A percentile compares a stretch with the other conserved stretches of the same genome.
Conservation (phyloP, 228 moss, liverwort and hornwort genomes). For the Sphagnum magellanicum region DNA sequence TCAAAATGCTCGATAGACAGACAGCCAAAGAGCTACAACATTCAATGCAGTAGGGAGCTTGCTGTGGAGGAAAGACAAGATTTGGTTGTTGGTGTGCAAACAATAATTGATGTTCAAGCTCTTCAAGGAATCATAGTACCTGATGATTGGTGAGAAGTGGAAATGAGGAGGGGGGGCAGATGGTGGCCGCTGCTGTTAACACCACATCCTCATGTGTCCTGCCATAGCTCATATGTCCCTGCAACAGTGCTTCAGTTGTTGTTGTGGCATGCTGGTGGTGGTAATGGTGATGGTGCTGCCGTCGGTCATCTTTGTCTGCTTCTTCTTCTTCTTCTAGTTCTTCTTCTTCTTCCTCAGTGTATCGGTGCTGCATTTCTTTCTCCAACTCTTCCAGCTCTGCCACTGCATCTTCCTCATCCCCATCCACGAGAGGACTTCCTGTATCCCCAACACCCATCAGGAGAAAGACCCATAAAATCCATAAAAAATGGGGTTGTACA, state of each 20-base stretch:
- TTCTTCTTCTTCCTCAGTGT: not conserved
- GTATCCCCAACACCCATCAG: not conserved
- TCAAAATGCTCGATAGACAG: too few species aligned
- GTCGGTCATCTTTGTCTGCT: not conserved
- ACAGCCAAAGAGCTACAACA: too few species aligned
- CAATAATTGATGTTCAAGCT: too few species aligned
- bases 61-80: too few species aligned
- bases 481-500: not conserved
- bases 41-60: too few species aligned
- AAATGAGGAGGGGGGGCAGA: slow-evolving; percentile 24
- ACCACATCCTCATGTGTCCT: slow-evolving; percentile 36
- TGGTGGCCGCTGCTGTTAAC: slow-evolving; percentile 26
- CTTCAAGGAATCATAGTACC: slow-evolving; percentile 6
- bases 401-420: slow-evolving; percentile 73
- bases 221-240: slow-evolving; percentile 47
- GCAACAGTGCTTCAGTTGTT: slow-evolving; percentile 37
- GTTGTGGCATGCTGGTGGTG: slow-evolving; percentile 22
- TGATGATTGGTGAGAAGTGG: slow-evolving; percentile 60
- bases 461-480: not conserved
- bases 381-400: slow-evolving; percentile 77
- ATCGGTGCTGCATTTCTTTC: slow-evolving; percentile 44
- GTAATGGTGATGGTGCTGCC: not conserved
- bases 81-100: too few species aligned
- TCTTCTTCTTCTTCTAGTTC: slow-evolving; percentile 26
- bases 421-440: slow-evolving; percentile 78